phyloP scores from a whole-genome alignment of 441 rosid genomes.

The Brassica hybrid region DNA sequence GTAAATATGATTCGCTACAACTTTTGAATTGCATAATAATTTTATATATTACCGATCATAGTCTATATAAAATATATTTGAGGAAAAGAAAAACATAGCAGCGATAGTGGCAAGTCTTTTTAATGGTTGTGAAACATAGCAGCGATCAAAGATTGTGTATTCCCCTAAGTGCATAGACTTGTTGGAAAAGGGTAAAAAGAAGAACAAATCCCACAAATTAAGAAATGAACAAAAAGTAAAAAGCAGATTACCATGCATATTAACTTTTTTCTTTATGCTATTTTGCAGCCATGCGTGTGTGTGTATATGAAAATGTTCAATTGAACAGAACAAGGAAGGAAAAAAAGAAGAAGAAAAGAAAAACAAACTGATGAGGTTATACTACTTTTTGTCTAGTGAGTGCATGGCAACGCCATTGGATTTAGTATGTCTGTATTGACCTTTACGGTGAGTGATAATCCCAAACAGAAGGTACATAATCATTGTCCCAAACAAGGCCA shows the following conservation, averaged over 20 bases:
- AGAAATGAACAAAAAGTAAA: conserved; percentile 30
- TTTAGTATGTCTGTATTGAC: conserved; percentile 38
- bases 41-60: too few relatives aligned
- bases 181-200: conserved; percentile 12
- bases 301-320: conserved; percentile 6
- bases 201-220: conserved; percentile 18
- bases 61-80: background rate
- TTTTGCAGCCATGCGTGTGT: conserved; percentile 38
- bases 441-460: conserved; percentile 39
- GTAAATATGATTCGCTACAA: too few relatives aligned
- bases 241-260: conserved; percentile 41
- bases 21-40: too few relatives aligned
- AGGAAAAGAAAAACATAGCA: background rate
- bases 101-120: too few relatives aligned
- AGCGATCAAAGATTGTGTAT: conserved; percentile 20
- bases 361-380: conserved; percentile 30
- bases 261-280: conserved; percentile 16
- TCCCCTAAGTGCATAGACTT: conserved; percentile 14
- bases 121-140: background rate
- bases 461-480: conserved; percentile 40
- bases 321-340: conserved; percentile 18
- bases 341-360: background rate
- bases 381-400: conserved; percentile 42
- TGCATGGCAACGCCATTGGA: conserved; percentile 38
- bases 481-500: conserved; percentile 40